Conservation (phyloP, 768 basidiomycete genomes). For the Termitomyces titanicus region DNA sequence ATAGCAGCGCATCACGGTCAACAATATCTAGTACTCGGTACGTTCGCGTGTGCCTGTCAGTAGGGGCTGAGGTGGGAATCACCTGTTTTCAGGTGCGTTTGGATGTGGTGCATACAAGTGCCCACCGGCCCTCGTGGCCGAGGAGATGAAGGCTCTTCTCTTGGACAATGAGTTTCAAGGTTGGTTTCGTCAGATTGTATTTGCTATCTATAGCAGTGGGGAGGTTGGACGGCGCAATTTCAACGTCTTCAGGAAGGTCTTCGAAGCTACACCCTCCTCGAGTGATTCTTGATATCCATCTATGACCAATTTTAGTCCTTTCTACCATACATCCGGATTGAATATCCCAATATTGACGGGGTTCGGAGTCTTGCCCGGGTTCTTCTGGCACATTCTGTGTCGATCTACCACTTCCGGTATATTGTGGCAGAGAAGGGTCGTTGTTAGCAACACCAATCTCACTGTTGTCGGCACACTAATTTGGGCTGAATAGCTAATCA, state of each 20-base stretch:
- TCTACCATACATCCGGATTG: background rate
- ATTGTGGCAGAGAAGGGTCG: background rate
- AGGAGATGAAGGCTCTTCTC: constrained; percentile 38
- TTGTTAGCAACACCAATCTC: background rate
- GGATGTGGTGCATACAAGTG: constrained; percentile 42
- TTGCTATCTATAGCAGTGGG: constrained; percentile 36
- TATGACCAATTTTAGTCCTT: background rate
- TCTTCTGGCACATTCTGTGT: background rate
- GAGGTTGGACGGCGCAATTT: constrained; percentile 31
- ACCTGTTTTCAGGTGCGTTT: constrained; percentile 31
- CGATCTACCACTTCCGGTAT: background rate
- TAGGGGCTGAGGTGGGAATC: background rate
- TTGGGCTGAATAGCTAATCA: background rate
- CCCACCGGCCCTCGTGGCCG: constrained; percentile 36
- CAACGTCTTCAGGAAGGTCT: constrained; percentile 24
- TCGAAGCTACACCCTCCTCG: background rate
- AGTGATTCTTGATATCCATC: background rate
- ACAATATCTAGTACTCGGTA: constrained; percentile 36
- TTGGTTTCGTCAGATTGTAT: constrained; percentile 35
- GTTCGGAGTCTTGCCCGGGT: background rate
- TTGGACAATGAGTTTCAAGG: constrained; percentile 39
- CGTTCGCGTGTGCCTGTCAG: background rate
- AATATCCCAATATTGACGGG: background rate
- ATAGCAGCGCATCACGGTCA: constrained; percentile 37
- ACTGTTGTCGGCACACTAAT: background rate